A percentile compares a stretch with the other conserved stretches of the same genome.
Conservation (phyloP, 192 early-diverging fungal species). For the Rhizoclosmatium sp. region DNA sequence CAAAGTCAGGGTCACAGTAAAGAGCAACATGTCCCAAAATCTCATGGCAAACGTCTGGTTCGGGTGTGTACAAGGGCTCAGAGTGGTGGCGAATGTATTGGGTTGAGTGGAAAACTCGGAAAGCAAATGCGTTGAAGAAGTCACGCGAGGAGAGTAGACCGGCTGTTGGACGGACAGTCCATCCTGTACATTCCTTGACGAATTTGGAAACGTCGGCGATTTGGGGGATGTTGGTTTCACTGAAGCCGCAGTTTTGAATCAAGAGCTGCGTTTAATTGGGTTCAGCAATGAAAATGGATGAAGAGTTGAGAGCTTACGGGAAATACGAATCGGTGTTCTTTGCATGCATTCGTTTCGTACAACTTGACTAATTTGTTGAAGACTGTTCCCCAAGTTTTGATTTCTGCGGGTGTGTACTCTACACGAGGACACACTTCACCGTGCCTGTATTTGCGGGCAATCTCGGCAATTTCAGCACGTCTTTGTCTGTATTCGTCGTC, state of each 20-base stretch:
- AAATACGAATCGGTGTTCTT: conserved; percentile 90
- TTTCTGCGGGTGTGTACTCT: conserved; percentile 82
- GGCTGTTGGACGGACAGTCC: conserved; percentile 93
- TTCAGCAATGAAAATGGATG: not conserved
- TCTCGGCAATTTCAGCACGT: conserved; percentile 81
- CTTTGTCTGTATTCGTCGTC: conserved; percentile 86
- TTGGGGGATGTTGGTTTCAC: conserved; percentile 87
- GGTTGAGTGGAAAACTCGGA: conserved; percentile 96
- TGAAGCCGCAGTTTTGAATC: conserved; percentile 90
- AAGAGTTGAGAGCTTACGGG: conserved; percentile 53
- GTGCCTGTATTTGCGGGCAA: conserved; percentile 79
- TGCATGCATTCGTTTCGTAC: conserved; percentile 88
- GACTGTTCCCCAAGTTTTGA: conserved; percentile 76
- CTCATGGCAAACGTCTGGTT: conserved; percentile 95
- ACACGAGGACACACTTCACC: conserved; percentile 83
- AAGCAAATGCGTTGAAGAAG: conserved; percentile 95
- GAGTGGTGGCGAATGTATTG: conserved; percentile 98
- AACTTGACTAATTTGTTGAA: conserved; percentile 77
- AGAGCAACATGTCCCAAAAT: conserved; percentile 87
- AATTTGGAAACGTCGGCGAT: conserved; percentile 87
- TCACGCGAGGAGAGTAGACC: conserved; percentile 91
- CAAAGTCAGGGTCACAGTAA: conserved; percentile 80
- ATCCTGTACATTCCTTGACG: conserved; percentile 93
- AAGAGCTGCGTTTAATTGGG: conserved; percentile 56
- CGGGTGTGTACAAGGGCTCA: conserved; percentile 90